Conservation (phyloP, 202 grass and related monocot genomes). For the Digitaria exilis region DNA sequence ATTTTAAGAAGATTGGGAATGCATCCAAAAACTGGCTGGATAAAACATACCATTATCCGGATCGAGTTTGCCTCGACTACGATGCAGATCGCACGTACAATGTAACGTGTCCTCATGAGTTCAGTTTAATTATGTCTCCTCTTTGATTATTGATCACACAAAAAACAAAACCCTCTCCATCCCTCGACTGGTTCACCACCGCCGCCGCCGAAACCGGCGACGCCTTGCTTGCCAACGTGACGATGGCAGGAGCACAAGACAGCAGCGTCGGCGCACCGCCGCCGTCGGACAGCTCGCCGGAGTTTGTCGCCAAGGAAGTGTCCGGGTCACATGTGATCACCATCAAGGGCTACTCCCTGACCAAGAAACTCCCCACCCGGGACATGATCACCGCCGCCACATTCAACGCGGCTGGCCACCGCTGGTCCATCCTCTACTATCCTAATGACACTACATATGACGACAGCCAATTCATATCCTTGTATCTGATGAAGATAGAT, state of each 20-base stretch:
- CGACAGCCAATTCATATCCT: background rate
- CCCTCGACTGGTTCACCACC: background rate
- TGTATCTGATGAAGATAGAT: background rate
- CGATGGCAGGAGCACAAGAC: background rate
- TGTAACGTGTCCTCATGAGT: too few relatives aligned
- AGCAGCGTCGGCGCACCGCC: background rate
- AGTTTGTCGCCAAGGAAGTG: background rate
- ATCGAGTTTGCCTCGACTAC: too few relatives aligned
- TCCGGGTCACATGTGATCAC: slow-evolving; percentile 19
- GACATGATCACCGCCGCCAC: background rate
- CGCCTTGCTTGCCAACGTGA: too few relatives aligned
- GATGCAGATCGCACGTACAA: too few relatives aligned
- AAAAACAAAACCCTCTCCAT: too few relatives aligned
- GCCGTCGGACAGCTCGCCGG: background rate
- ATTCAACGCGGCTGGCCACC: background rate
- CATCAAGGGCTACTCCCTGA: slow-evolving; percentile 9
- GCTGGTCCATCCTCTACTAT: background rate
- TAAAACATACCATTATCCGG: too few relatives aligned
- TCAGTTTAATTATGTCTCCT: too few relatives aligned
- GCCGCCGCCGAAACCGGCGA: background rate
- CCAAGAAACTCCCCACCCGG: background rate
- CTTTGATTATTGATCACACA: too few relatives aligned
- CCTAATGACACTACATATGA: background rate
- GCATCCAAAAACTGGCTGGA: too few relatives aligned
- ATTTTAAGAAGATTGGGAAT: too few relatives aligned